Conservation (phyloP, 441 rosid genomes). For the Raphanus hybrid region DNA sequence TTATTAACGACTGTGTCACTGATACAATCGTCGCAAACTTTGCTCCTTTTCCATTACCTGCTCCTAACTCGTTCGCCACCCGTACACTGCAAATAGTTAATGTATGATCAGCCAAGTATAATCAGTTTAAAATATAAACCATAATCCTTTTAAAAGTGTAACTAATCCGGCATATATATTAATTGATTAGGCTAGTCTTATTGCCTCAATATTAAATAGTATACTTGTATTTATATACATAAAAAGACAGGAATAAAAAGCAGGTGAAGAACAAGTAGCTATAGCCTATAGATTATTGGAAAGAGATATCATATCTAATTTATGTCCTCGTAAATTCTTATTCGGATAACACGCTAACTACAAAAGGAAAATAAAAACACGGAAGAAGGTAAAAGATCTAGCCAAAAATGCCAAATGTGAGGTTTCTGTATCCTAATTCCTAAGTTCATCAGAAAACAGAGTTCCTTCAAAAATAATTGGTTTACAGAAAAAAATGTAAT, state of each 20-base stretch:
- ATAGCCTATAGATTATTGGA: background rate
- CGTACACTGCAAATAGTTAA: constrained; percentile 23
- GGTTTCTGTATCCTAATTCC: no score
- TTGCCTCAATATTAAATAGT: background rate
- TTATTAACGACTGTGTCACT: constrained; percentile 57
- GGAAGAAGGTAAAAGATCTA: background rate
- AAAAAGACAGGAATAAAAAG: background rate
- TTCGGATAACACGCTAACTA: constrained; percentile 11
- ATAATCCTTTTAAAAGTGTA: background rate
- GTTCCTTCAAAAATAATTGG: no score
- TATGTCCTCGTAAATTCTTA: constrained; percentile 14
- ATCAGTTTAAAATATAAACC: no score
- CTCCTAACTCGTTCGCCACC: constrained; percentile 89
- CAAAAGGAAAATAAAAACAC: background rate
- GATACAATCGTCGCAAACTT: constrained; percentile 77
- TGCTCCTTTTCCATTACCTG: constrained; percentile 86
- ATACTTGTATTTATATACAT: background rate
- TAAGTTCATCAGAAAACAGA: no score
- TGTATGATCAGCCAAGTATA: background rate
- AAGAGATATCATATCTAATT: background rate
- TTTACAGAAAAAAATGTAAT: no score
- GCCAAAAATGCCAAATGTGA: background rate
- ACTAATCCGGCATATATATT: background rate
- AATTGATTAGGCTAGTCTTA: background rate
- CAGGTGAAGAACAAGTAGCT: no score